Base-by-base conservation (phyloP, 345 rosid species). In the Balakata baccata region DNA sequence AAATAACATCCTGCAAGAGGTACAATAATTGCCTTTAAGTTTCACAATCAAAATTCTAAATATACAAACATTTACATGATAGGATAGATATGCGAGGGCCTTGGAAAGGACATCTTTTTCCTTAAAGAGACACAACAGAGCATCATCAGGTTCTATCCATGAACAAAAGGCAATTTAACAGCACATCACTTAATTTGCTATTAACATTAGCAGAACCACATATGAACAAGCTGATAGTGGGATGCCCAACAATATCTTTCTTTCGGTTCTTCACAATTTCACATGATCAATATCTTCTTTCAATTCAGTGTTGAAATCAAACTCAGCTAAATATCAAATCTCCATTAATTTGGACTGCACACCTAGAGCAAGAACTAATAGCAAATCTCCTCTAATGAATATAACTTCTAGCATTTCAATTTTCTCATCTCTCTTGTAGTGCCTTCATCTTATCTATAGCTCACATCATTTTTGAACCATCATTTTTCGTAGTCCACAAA, bases 1-100 rank as follows among this genome's bases (percentile, higher is more conserved):
- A 58, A 51, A 66, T 43, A 58, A 67, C 74, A 43, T 59, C 77
- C 85, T 75, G 80, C 77, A 75, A 6, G n/a, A 45, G 37, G 18
- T 50, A 71, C 6, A 47, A 60, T 11, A 23, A 61, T 34, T 34
- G 46, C 3, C 34, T 9, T 43, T 45, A 20, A 43, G 69, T 46
- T 75, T 61, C 70, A 71, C 14, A 11, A 41, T 13, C 57, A 41
- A 59, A 23, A 25, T 34, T 54, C 50, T 39, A 7, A 46, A 29
- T 18, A 49, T 10, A 64, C 65, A 37, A 41, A 50, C 18, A 34
- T 8, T 54, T 16, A 20, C 39, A 17, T 37, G 5, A 38, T 23
- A 7, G 17, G 39, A 77, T 37, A 12, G 25, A 51, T 23, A 65
- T 18, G 8, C 37, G 39, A 73, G 58, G 23, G n/a, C 45, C 5